Evolutionary conservation across 768 basidiomycete species (phyloP).

Genomic region (Mycena amicta): DNA sequence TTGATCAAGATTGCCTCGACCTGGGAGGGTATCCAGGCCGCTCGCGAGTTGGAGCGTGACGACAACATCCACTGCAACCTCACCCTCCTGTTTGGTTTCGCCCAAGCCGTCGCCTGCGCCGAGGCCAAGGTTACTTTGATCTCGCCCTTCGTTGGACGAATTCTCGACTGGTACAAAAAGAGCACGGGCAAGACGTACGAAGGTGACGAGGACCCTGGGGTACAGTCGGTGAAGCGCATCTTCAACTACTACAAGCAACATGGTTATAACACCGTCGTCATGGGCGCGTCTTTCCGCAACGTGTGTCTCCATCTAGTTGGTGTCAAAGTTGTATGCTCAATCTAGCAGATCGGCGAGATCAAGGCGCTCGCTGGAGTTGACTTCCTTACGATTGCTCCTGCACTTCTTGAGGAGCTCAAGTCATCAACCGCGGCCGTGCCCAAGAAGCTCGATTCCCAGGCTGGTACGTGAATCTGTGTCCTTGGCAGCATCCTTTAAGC

Average conservation of each 20-base stretch:
- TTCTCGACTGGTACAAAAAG: conserved; percentile 99
- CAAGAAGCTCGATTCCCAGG: conserved; percentile 74
- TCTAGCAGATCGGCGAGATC: conserved; percentile 86
- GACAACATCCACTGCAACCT: conserved; percentile 98
- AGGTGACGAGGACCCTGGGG: conserved; percentile 94
- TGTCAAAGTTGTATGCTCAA: too few species aligned
- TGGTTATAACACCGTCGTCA: conserved; percentile 98
- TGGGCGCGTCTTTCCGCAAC: conserved; percentile 99
- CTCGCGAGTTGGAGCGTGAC: conserved; percentile 90
- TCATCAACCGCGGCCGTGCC: conserved; percentile 76
- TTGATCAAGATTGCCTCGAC: conserved; percentile 99
- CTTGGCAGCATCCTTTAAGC: conserved; percentile 1
- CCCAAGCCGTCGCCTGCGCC: conserved; percentile 97
- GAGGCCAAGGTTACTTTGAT: conserved; percentile 98
- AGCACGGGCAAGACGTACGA: conserved; percentile 82
- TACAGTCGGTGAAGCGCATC: conserved; percentile 93
- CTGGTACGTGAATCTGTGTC: conserved; percentile 46
- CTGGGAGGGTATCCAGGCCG: conserved; percentile 99
- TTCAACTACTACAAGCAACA: conserved; percentile 99
- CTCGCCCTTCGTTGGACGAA: conserved; percentile 99
- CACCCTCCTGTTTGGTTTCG: conserved; percentile 98
- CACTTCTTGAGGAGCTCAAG: conserved; percentile 91
- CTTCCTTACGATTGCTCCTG: conserved; percentile 93
- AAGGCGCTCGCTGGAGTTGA: conserved; percentile 94
- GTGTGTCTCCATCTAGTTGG: too few species aligned